These are phyloP conservation scores for Cyberlindnera euphorbiiphila DNA, from an alignment of 805 yeast species.

Conservation along the genomic window DNA sequence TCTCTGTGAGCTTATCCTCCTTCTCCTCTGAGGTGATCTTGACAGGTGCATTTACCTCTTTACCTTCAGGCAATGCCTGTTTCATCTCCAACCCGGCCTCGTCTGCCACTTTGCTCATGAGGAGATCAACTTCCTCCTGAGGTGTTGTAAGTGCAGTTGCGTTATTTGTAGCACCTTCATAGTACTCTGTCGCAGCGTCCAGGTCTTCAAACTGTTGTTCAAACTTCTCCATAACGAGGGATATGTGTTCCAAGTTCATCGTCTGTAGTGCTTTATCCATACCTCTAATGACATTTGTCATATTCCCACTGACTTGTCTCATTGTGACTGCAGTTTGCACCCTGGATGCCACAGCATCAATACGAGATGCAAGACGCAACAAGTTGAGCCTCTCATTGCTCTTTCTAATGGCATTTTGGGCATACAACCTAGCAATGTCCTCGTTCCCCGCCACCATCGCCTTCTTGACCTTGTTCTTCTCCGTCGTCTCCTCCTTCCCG, in stretches of 20 bases:
- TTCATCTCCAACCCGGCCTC: conserved; percentile 94
- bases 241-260: conserved; percentile 91
- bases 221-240: conserved; percentile 94
- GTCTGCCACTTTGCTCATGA: conserved; percentile 91
- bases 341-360: conserved; percentile 93
- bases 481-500: conserved; percentile 83
- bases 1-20: conserved; percentile 84
- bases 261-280: conserved; percentile 96
- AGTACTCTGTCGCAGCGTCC: conserved; percentile 90
- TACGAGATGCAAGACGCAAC: conserved; percentile 77
- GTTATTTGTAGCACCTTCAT: conserved; percentile 84
- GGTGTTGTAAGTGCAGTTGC: conserved; percentile 89
- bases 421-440: conserved; percentile 91
- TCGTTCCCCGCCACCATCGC: conserved; percentile 81
- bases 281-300: conserved; percentile 89
- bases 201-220: conserved; percentile 94
- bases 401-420: conserved; percentile 93
- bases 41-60: conserved; percentile 43
- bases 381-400: conserved; percentile 80
- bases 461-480: conserved; percentile 82
- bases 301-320: conserved; percentile 91
- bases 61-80: conserved; percentile 60
- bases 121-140: conserved; percentile 88
- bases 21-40: conserved; percentile 64
- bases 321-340: conserved; percentile 98